Base-by-base conservation (phyloP, 768 basidiomycete species). In the Hysterangium stoloniferum region DNA sequence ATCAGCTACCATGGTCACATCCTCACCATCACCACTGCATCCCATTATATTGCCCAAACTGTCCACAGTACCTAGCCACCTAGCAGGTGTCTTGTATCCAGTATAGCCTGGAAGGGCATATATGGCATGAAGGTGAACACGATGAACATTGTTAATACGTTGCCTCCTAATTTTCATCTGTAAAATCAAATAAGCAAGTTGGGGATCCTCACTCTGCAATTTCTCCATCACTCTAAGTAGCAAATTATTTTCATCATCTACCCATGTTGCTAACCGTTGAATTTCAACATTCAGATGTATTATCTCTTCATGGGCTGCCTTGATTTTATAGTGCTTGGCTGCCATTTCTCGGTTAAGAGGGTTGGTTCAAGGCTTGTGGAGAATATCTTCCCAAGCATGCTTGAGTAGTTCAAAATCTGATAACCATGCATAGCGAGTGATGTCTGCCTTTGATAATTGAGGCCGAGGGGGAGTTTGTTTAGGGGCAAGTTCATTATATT, bases 391-490 rank as follows among this genome's bases (percentile, higher is more conserved):
- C 4, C 57, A 50, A 0, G 62, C 57, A 36, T 65, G 57, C 34
- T 47, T 61, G 1, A 71, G 57, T 1, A 70, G 55, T 31, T 59
- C 57, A 45, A 71, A 71, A 9, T 71, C 57, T 4, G 42, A 48
- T 1, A 61, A 38, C 2, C 49, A 49, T 2, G 36, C 27, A 47
- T 57, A 49, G 0, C 46, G 49, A 13, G 56, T 24, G 12, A 58
- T 27, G 4, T 52, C 45, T 9, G 20, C 20, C 43, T 44, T 55
- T 1, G 8, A 2, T 4, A 58, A 55, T 4, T 6, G 17, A 1
- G 42, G 48, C 4, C 56, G 34, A 15, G 54, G 56, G 4, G 60
- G 58, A 7, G 46, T 12, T 13, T 60, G 44, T 12, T 34, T 24
- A 2, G 36, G 19, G 0, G 66, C 68, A 4, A 57, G 54, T 9